Percentiles rank a stretch among this genome's conserved stretches.
Conservation (phyloP, 1,139 yeast genomes). For the Nakaseomyces delphensis region DNA sequence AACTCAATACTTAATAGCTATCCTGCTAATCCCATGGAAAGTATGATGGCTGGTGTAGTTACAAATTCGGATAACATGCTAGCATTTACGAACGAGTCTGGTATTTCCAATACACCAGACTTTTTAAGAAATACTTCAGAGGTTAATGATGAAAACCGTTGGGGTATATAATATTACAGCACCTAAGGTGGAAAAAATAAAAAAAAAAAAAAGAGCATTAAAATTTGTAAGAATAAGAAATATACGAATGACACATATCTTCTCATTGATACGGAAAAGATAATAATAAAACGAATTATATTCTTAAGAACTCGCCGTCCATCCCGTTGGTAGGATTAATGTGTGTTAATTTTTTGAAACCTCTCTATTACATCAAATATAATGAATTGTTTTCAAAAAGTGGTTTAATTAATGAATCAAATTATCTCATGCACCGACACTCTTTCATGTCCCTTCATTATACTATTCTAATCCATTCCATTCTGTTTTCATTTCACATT, state of each 20-base stretch:
- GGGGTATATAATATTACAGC: constrained; percentile 10
- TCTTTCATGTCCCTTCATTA: too few relatives aligned
- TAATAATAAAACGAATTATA: too few relatives aligned
- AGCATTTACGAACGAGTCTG: constrained; percentile 13
- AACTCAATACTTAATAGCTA: neutral
- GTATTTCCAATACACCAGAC: constrained; percentile 15
- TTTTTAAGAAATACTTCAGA: constrained; percentile 15
- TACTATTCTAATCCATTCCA: neutral
- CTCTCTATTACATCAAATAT: too few relatives aligned
- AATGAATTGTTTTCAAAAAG: too few relatives aligned
- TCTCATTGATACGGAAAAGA: too few relatives aligned
- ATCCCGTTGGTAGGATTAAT: too few relatives aligned
- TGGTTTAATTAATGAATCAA: too few relatives aligned
- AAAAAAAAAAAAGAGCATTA: neutral
- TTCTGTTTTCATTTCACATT: neutral
- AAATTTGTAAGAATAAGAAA: constrained; percentile 1
- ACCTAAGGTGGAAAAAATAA: neutral
- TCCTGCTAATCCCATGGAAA: neutral
- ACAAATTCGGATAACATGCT: constrained; percentile 9
- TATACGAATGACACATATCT: too few relatives aligned
- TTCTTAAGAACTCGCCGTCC: too few relatives aligned
- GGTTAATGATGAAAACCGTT: constrained; percentile 14
- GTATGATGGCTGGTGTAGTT: neutral
- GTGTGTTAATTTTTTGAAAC: too few relatives aligned
- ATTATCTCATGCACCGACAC: too few relatives aligned